Evolutionary conservation across 192 early-diverging fungal species (phyloP).

Genomic region (Thamnidium elegans): DNA sequence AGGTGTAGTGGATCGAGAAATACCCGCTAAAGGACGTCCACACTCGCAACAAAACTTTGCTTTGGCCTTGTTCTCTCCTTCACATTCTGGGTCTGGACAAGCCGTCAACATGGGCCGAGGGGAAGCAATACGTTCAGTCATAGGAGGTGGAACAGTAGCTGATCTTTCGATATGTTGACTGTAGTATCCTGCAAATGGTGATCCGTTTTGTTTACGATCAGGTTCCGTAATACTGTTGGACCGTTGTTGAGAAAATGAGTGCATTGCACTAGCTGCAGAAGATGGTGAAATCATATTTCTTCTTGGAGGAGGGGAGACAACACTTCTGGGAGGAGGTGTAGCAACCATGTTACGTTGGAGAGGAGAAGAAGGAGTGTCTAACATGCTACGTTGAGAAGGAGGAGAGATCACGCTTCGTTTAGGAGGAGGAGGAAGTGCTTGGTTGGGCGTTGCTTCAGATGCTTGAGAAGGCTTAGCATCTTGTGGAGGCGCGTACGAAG

Average conservation of each 20-base stretch:
- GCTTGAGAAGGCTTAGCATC: no score
- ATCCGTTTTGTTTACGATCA: neutral
- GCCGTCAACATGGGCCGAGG: constrained; percentile 21
- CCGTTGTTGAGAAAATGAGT: neutral
- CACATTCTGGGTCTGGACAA: constrained; percentile 49
- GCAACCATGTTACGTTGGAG: neutral
- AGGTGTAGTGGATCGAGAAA: constrained; percentile 43
- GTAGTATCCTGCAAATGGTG: neutral
- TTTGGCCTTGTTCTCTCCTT: constrained; percentile 50
- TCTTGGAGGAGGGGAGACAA: neutral
- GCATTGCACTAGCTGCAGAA: no score
- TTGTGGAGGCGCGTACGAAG: no score
- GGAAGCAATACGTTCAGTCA: constrained; percentile 10
- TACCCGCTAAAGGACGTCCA: constrained; percentile 43
- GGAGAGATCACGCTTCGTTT: neutral
- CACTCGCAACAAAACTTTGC: constrained; percentile 63
- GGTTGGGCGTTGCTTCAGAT: no score
- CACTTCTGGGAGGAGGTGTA: neutral
- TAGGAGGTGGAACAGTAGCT: constrained; percentile 16
- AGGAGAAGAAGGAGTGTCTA: no score
- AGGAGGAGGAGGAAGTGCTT: neutral
- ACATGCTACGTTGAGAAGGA: neutral
- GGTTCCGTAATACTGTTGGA: neutral
- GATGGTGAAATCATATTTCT: neutral
- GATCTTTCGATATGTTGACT: constrained; percentile 3